These are phyloP conservation scores for Xylaria castorea DNA, from an alignment of 495 filamentous ascomycete species.

Conservation along the genomic window DNA sequence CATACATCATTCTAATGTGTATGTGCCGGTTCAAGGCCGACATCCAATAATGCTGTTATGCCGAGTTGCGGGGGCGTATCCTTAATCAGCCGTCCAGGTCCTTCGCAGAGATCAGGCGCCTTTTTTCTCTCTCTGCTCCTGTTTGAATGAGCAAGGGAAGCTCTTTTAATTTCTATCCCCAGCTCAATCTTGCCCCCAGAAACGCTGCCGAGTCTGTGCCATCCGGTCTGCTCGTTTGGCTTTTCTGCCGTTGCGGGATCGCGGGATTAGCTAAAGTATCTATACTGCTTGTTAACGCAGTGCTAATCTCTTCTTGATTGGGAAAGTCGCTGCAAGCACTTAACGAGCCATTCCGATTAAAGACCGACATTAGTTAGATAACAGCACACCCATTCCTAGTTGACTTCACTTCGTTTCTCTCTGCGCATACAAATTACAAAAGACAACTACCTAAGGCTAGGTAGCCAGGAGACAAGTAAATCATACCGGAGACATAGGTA, in stretches of 20 bases:
- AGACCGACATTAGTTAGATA: no score
- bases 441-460: background rate
- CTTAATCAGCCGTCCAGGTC: background rate
- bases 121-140: background rate
- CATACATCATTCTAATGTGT: background rate
- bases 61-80: conserved; percentile 6
- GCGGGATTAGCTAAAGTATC: background rate
- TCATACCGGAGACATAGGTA: background rate
- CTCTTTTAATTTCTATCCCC: no score
- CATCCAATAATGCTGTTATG: conserved; percentile 14
- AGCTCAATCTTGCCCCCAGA: background rate
- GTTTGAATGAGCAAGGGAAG: background rate
- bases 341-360: background rate
- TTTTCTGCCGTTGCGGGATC: background rate
- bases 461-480: background rate
- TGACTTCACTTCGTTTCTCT: background rate
- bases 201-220: background rate
- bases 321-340: background rate
- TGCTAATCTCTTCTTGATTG: background rate
- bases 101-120: background rate
- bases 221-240: background rate
- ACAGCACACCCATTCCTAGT: background rate
- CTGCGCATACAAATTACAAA: background rate
- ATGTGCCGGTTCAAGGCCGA: background rate
- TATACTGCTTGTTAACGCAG: no score